These are phyloP conservation scores for Clonostachys rosea DNA, from an alignment of 2,329 filamentous ascomycete species.

Conservation along the genomic window DNA sequence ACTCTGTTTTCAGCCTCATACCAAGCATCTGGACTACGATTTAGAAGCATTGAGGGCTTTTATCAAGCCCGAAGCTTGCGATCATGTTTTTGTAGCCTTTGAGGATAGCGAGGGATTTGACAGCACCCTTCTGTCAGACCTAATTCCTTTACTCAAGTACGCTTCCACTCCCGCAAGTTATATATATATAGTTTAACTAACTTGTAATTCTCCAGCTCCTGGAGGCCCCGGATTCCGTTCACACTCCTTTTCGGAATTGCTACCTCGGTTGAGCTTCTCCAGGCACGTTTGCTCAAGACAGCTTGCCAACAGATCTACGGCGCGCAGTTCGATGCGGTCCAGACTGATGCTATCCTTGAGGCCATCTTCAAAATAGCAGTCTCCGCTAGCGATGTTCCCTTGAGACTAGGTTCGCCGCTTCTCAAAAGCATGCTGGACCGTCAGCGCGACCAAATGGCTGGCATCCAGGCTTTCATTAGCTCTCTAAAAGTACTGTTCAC, in stretches of 20 bases:
- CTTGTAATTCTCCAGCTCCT: slow-evolving; percentile 33
- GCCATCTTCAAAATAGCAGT: slow-evolving; percentile 65
- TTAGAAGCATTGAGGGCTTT: slow-evolving; percentile 64
- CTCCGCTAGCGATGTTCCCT: slow-evolving; percentile 45
- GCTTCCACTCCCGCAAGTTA: slow-evolving; percentile 10
- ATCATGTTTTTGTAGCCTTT: slow-evolving; percentile 66
- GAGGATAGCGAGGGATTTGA: slow-evolving; percentile 84
- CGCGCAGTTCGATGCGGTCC: slow-evolving; percentile 72
- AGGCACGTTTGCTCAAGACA: slow-evolving; percentile 66
- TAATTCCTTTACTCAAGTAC: slow-evolving; percentile 65
- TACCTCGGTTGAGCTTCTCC: slow-evolving; percentile 75
- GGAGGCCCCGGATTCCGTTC: slow-evolving; percentile 73
- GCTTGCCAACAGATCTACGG: slow-evolving; percentile 65
- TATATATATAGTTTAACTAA: slow-evolving; percentile 16
- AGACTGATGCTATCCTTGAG: slow-evolving; percentile 67
- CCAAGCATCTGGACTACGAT: slow-evolving; percentile 71
- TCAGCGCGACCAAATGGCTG: slow-evolving; percentile 73
- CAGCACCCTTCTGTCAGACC: slow-evolving; percentile 63
- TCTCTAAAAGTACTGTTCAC: slow-evolving; percentile 54
- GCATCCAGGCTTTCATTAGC: slow-evolving; percentile 67
- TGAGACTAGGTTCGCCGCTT: slow-evolving; percentile 62
- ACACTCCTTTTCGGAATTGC: slow-evolving; percentile 75
- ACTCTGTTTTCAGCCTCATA: background rate
- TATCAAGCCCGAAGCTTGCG: slow-evolving; percentile 44
- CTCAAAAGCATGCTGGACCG: slow-evolving; percentile 62